Percentiles rank a stretch among this genome's conserved stretches.
These are phyloP conservation scores for Cladochytrium replicatum DNA, from an alignment of 192 early-diverging fungal species.

Conservation along the genomic window DNA sequence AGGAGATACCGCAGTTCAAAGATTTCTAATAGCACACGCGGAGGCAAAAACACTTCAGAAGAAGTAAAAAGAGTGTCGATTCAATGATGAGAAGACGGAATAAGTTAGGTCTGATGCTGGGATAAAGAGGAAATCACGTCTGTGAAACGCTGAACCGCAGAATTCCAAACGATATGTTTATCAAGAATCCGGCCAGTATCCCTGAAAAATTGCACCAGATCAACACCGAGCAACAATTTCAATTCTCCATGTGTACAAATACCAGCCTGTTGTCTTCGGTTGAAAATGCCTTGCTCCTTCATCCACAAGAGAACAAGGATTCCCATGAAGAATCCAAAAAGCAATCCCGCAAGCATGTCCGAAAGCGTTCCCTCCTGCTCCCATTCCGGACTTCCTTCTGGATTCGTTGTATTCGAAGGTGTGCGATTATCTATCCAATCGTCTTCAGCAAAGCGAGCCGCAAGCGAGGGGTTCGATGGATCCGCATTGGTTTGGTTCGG, in stretches of 20 bases:
- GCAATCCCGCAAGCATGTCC: slow-evolving; percentile 17
- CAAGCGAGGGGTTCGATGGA: background rate
- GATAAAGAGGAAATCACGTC: too few relatives aligned
- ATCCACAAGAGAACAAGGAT: slow-evolving; percentile 25
- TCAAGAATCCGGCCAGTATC: slow-evolving; percentile 15
- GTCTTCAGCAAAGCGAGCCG: slow-evolving; percentile 12
- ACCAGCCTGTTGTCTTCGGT: slow-evolving; percentile 20
- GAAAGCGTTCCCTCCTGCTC: slow-evolving; percentile 2
- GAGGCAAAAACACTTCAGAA: too few relatives aligned
- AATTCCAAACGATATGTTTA: slow-evolving; percentile 15
- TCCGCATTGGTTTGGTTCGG: background rate
- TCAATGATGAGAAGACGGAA: too few relatives aligned
- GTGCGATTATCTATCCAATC: slow-evolving; percentile 17
- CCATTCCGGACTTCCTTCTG: background rate
- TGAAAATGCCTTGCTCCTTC: slow-evolving; percentile 20
- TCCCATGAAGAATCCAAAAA: slow-evolving; percentile 21
- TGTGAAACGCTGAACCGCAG: too few relatives aligned
- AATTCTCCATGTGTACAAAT: background rate
- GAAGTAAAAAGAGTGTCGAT: too few relatives aligned
- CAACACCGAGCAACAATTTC: background rate
- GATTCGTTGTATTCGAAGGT: background rate
- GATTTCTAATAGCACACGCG: too few relatives aligned
- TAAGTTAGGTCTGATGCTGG: too few relatives aligned
- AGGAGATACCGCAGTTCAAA: too few relatives aligned
- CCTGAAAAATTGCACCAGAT: background rate